Evolutionary conservation across 805 yeast genomes (phyloP).

Genomic region (Yarrowia hollandica): DNA sequence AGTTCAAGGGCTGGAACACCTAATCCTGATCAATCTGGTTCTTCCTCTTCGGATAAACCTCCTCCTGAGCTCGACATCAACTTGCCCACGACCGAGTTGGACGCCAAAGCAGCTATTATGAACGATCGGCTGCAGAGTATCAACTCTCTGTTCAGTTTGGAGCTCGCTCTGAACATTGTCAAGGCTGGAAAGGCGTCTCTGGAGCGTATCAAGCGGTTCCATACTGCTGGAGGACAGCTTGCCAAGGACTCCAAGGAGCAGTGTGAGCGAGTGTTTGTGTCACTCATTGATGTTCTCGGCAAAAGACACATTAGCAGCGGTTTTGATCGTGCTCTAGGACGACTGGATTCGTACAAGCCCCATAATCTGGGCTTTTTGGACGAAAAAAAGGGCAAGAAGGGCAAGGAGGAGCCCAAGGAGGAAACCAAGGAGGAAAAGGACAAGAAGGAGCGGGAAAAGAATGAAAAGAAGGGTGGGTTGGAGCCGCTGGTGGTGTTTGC

Average conservation of each 20-base stretch:
- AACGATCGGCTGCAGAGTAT: constrained; percentile 73
- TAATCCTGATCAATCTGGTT: background rate
- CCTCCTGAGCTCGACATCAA: constrained; percentile 32
- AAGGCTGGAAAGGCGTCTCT: constrained; percentile 67
- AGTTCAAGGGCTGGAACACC: background rate
- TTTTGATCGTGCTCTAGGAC: constrained; percentile 72
- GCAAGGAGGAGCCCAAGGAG: constrained; percentile 27
- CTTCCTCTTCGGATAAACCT: background rate
- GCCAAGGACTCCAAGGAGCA: constrained; percentile 47
- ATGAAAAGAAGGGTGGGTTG: constrained; percentile 39
- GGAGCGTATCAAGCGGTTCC: constrained; percentile 56
- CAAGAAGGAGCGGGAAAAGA: constrained; percentile 17
- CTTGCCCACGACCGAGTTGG: constrained; percentile 59
- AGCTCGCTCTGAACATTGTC: constrained; percentile 68
- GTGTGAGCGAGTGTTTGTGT: constrained; percentile 66
- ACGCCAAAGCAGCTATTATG: constrained; percentile 77
- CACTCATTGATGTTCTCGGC: constrained; percentile 62
- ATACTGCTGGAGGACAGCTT: constrained; percentile 40
- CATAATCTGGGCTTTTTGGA: constrained; percentile 32
- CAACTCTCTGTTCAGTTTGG: constrained; percentile 75
- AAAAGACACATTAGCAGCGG: constrained; percentile 79
- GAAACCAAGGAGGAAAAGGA: background rate
- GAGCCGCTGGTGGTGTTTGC: constrained; percentile 86
- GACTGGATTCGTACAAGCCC: constrained; percentile 73
- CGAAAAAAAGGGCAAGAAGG: constrained; percentile 12